Conservation (phyloP, 768 basidiomycete species). For the Postia placenta region DNA sequence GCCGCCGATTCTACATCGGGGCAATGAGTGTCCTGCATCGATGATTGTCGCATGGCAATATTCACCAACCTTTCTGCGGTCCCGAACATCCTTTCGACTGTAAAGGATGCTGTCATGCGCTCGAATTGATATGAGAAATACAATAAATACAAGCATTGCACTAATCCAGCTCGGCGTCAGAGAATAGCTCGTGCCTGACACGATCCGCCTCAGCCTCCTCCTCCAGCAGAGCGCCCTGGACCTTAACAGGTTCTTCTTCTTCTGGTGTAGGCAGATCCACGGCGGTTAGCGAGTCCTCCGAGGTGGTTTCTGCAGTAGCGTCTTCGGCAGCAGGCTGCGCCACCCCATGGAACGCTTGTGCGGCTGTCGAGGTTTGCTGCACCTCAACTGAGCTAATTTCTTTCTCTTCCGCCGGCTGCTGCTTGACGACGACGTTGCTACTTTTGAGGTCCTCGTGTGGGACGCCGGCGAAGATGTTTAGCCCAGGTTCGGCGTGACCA, state of each 20-base stretch:
- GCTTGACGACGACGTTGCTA: constrained; percentile 13
- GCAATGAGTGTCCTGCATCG: too few species aligned
- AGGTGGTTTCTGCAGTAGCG: background rate
- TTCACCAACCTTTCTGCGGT: too few species aligned
- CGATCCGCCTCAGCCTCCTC: constrained; percentile 31
- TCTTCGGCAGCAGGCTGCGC: background rate
- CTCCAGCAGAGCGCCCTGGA: constrained; percentile 23
- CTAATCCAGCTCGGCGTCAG: constrained; percentile 13
- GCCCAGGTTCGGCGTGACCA: constrained; percentile 66
- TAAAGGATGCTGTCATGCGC: too few species aligned
- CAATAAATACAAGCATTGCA: background rate
- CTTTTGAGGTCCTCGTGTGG: constrained; percentile 46
- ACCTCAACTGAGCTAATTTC: constrained; percentile 2
- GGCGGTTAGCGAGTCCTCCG: background rate
- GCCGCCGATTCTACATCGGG: too few species aligned
- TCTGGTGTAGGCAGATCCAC: background rate
- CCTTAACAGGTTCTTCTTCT: constrained; percentile 4
- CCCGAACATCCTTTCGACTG: too few species aligned
- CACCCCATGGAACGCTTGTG: constrained; percentile 1
- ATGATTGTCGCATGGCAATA: too few species aligned
- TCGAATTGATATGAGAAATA: background rate
- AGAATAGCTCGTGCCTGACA: constrained; percentile 32
- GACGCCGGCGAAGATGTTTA: constrained; percentile 61
- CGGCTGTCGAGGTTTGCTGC: background rate
- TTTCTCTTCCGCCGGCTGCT: background rate